phyloP scores from a whole-genome alignment of 495 filamentous ascomycete species.

The Hypoxylon perforatum region DNA sequence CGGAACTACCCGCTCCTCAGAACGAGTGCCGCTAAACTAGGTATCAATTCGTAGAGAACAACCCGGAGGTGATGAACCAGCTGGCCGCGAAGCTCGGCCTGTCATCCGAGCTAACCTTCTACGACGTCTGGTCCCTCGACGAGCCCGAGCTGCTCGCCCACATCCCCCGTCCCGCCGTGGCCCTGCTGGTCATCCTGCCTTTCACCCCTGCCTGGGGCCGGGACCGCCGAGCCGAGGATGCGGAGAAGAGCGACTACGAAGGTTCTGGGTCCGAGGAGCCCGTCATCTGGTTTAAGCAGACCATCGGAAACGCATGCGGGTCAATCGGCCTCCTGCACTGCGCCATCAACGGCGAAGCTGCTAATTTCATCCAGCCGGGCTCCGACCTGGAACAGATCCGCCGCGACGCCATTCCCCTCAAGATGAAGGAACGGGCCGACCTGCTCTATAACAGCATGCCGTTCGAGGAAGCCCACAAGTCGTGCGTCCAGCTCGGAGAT shows the following conservation, averaged over 20 bases:
- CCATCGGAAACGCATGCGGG: conserved; percentile 81
- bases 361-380: conserved; percentile 56
- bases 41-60: conserved; percentile 61
- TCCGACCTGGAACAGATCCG: conserved; percentile 56
- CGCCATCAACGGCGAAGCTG: conserved; percentile 52
- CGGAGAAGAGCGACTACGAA: conserved; percentile 41
- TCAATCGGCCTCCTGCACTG: conserved; percentile 79
- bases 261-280: conserved; percentile 50
- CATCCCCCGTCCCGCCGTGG: conserved; percentile 78
- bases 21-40: background rate
- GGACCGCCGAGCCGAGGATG: conserved; percentile 69
- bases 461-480: conserved; percentile 75
- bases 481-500: conserved; percentile 74
- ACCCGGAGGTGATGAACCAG: conserved; percentile 80
- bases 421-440: conserved; percentile 69
- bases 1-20: background rate
- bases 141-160: conserved; percentile 75
- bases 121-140: conserved; percentile 83
- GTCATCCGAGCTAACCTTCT: conserved; percentile 71
- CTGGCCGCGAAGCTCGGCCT: conserved; percentile 79
- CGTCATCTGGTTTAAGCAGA: conserved; percentile 83
- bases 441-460: conserved; percentile 75
- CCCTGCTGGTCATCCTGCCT: conserved; percentile 82
- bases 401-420: conserved; percentile 56
- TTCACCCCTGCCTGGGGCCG: conserved; percentile 69